These are phyloP conservation scores for Acanthochlamys bracteata DNA, from an alignment of 106 monocot genomes.

Conservation along the genomic window DNA sequence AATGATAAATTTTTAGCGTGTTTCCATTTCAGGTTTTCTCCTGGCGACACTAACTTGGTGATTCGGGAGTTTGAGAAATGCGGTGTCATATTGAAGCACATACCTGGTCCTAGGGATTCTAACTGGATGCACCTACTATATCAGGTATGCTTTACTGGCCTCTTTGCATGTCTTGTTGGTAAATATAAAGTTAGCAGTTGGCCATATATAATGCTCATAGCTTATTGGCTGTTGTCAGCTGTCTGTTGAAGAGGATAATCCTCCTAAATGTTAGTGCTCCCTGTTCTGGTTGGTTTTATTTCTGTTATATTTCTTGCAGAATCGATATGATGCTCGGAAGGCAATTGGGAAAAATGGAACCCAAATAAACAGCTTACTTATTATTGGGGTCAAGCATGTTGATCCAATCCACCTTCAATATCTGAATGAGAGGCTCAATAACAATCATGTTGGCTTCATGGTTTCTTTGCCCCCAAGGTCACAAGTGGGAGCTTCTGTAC, in stretches of 20 bases:
- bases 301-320: constrained; percentile 18
- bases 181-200: too few species aligned
- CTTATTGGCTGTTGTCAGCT: not conserved
- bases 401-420: constrained; percentile 38
- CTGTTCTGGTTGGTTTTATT: not conserved
- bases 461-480: constrained; percentile 29
- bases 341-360: constrained; percentile 33
- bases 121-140: constrained; percentile 13
- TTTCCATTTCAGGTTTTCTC: not conserved
- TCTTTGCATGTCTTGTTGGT: not conserved
- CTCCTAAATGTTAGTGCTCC: not conserved
- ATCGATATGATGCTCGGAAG: constrained; percentile 52
- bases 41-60: constrained; percentile 4
- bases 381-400: constrained; percentile 53
- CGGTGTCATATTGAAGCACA: constrained; percentile 2
- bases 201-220: too few species aligned
- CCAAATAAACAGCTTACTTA: constrained; percentile 54
- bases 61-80: constrained; percentile 11
- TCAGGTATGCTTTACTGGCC: constrained; percentile 1
- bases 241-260: not conserved
- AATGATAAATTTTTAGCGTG: too few species aligned
- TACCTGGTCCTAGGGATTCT: constrained; percentile 6
- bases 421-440: not conserved
- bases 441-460: constrained; percentile 24
- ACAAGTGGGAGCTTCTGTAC: constrained; percentile 4